Percentiles rank a stretch among this genome's conserved stretches.
Conservation (phyloP, 2,329 filamentous ascomycete genomes). For the Aspergillus ruber region DNA sequence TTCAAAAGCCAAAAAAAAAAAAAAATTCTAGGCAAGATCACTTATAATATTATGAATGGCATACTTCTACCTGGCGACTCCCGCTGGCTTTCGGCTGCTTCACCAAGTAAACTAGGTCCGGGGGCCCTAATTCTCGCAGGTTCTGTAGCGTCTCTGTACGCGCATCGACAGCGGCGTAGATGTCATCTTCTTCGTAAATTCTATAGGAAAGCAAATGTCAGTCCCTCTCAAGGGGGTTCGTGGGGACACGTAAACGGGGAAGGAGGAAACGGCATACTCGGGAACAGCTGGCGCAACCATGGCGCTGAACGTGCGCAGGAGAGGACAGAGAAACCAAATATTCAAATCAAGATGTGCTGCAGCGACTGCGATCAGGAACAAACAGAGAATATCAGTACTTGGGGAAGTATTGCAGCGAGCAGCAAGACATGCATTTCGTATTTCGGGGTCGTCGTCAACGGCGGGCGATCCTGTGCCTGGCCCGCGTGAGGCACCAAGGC, state of each 20-base stretch:
- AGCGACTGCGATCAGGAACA: slow-evolving; percentile 2
- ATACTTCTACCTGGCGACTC: slow-evolving; percentile 47
- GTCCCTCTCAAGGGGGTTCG: slow-evolving; percentile 7
- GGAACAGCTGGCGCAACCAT: slow-evolving; percentile 72
- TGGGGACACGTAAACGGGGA: slow-evolving; percentile 24
- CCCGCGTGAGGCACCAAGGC: slow-evolving; percentile 14
- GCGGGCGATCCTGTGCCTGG: slow-evolving; percentile 7
- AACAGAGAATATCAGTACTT: slow-evolving; percentile 3
- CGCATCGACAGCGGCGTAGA: slow-evolving; percentile 78
- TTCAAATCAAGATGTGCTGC: neutral
- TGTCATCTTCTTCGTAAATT: slow-evolving; percentile 86
- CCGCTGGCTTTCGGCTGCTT: slow-evolving; percentile 62
- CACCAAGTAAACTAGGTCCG: slow-evolving; percentile 89
- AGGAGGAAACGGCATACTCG: slow-evolving; percentile 51
- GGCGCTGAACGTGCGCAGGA: slow-evolving; percentile 29
- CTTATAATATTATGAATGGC: neutral
- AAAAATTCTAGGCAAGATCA: too few species aligned
- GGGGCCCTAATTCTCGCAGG: slow-evolving; percentile 87
- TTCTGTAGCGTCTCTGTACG: slow-evolving; percentile 81
- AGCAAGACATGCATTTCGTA: neutral
- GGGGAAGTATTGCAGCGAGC: neutral
- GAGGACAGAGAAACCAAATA: slow-evolving; percentile 2
- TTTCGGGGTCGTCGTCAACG: slow-evolving; percentile 12
- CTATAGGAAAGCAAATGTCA: slow-evolving; percentile 44
- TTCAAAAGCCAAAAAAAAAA: too few species aligned